Conservation (phyloP, 306 rosid genomes). For the Dalbergia oliveri region DNA sequence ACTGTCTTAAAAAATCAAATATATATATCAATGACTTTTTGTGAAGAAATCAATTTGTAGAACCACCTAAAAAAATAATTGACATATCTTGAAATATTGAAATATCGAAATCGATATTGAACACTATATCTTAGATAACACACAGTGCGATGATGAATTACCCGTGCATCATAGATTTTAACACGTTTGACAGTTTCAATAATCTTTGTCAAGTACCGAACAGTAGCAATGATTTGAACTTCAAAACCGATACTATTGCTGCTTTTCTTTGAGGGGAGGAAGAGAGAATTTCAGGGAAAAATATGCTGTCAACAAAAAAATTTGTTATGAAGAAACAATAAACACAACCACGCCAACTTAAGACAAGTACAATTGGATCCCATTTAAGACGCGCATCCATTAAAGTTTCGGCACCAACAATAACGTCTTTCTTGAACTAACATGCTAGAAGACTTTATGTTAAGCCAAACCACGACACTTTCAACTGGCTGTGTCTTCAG, state of each 20-base stretch:
- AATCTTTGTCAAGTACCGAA: neutral
- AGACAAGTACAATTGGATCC: neutral
- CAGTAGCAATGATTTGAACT: neutral
- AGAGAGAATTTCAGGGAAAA: neutral
- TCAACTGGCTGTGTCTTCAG: conserved; percentile 9
- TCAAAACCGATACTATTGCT: neutral
- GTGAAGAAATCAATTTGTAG: no score
- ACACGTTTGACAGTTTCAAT: no score
- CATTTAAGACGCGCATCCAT: neutral
- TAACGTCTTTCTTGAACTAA: conserved; percentile 6
- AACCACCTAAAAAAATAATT: no score
- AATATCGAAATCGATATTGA: no score
- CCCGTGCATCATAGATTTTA: no score
- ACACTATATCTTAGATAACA: no score
- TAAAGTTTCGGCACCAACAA: conserved; percentile 14
- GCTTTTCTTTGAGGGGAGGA: neutral
- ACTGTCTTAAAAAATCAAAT: no score
- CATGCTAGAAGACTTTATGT: neutral
- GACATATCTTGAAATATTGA: no score
- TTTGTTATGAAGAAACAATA: conserved; percentile 11
- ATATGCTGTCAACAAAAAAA: neutral
- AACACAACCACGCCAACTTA: neutral
- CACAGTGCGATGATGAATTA: no score
- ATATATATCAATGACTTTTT: no score
- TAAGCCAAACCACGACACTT: conserved; percentile 32